These are phyloP conservation scores for Apiotrichum gracile DNA, from an alignment of 1,284 basidiomycete genomes.

Conservation along the genomic window DNA sequence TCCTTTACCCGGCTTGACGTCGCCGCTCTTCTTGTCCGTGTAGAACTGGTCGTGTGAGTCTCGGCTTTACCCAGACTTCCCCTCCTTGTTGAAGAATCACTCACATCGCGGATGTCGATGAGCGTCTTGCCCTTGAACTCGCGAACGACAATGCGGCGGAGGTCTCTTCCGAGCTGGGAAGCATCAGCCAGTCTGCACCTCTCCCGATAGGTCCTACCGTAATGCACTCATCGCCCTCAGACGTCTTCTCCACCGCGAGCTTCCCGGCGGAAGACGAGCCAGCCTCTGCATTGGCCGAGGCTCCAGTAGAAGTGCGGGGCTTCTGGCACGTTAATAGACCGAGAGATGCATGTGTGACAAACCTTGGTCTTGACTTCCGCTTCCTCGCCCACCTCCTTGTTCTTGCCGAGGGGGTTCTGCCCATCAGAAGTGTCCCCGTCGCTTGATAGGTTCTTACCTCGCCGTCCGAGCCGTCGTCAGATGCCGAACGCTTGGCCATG, in stretches of 20 bases:
- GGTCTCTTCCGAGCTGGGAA: slow-evolving; percentile 47
- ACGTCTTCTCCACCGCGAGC: not conserved
- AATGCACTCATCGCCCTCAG: slow-evolving; percentile 8
- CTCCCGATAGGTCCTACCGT: not conserved
- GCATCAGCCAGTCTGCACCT: not conserved
- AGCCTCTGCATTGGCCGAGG: not conserved
- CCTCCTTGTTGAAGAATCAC: not conserved
- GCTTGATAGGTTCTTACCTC: not conserved
- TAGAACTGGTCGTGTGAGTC: slow-evolving; percentile 51
- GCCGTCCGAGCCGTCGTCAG: no score
- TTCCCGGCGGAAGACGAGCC: not conserved
- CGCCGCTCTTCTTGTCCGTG: slow-evolving; percentile 51
- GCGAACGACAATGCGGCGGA: slow-evolving; percentile 62
- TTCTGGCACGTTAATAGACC: no score
- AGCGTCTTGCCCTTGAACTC: slow-evolving; percentile 62
- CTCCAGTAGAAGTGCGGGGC: not conserved
- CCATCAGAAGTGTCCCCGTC: not conserved
- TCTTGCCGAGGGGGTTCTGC: not conserved
- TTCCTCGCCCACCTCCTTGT: not conserved
- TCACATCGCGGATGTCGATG: slow-evolving; percentile 67
- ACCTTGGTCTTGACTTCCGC: not conserved
- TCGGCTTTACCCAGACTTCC: no score
- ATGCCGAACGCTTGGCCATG: slow-evolving; percentile 2
- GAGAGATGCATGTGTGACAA: no score
- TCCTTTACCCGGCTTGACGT: slow-evolving; percentile 73